phyloP scores from a whole-genome alignment of 148 eudicot species.

The Silene conica region DNA sequence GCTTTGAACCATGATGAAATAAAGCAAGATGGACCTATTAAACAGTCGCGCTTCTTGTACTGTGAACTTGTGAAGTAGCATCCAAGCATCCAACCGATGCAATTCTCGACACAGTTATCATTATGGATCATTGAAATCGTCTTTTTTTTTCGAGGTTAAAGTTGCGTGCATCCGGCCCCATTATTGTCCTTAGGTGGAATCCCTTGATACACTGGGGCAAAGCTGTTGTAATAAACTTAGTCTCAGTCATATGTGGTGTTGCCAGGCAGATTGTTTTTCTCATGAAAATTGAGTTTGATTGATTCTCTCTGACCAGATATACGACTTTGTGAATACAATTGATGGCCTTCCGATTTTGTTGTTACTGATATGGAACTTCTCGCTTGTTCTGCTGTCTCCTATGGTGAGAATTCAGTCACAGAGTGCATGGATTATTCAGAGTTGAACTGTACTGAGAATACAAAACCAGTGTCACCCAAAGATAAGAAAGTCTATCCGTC shows the following conservation, averaged over 20 bases:
- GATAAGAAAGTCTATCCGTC: slow-evolving; percentile 34
- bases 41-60: background rate
- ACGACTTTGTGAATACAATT: slow-evolving; percentile 16
- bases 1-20: background rate
- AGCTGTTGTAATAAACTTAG: no score
- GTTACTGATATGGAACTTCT: slow-evolving; percentile 62
- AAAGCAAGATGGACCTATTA: background rate
- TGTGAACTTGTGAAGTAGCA: background rate
- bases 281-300: slow-evolving; percentile 2
- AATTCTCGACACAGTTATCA: background rate
- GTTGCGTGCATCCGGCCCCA: no score
- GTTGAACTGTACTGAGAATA: slow-evolving; percentile 36
- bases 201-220: no score
- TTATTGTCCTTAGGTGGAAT: no score
- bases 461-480: slow-evolving; percentile 27
- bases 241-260: background rate
- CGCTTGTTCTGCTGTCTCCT: slow-evolving; percentile 41
- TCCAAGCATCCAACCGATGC: background rate
- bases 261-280: background rate
- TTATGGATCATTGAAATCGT: background rate
- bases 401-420: slow-evolving; percentile 43
- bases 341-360: slow-evolving; percentile 31
- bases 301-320: slow-evolving; percentile 6
- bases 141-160: no score
- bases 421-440: slow-evolving; percentile 37